A percentile compares a stretch with the other conserved stretches of the same genome.
These are phyloP conservation scores for Melastoma malabathricum DNA, from an alignment of 345 rosid genomes.

Conservation along the genomic window DNA sequence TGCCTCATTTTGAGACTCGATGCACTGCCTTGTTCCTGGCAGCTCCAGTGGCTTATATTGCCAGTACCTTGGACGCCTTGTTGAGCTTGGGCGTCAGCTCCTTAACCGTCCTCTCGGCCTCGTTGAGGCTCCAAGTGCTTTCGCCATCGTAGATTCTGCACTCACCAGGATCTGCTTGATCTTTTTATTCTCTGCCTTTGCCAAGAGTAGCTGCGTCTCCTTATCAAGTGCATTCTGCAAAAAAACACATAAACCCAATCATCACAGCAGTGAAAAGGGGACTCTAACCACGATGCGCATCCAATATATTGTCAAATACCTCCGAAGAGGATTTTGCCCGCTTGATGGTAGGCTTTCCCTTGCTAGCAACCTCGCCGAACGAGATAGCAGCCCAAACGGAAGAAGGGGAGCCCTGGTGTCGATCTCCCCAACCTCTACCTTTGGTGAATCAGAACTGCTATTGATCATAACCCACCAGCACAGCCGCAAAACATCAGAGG, in stretches of 20 bases:
- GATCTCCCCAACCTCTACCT: constrained; percentile 79
- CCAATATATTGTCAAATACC: constrained; percentile 10
- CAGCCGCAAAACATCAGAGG: no score
- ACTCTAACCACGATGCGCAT: background rate
- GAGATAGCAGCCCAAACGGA: constrained; percentile 93
- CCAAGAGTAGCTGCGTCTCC: constrained; percentile 17
- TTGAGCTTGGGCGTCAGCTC: constrained; percentile 10
- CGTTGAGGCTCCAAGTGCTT: constrained; percentile 7
- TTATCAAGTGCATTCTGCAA: constrained; percentile 21
- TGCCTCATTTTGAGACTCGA: constrained; percentile 22
- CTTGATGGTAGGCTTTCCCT: constrained; percentile 12
- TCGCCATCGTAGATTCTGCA: constrained; percentile 6
- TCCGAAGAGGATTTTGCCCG: constrained; percentile 20
- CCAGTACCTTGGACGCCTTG: constrained; percentile 8
- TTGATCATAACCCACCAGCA: background rate
- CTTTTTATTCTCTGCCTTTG: constrained; percentile 5
- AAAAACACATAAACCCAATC: background rate
- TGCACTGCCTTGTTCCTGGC: constrained; percentile 4
- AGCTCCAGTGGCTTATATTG: constrained; percentile 8
- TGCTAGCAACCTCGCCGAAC: constrained; percentile 60
- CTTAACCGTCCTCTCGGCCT: constrained; percentile 8
- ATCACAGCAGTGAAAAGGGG: background rate
- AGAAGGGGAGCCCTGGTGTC: constrained; percentile 87
- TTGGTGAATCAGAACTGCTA: constrained; percentile 23
- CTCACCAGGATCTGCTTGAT: constrained; percentile 10